Conservation (phyloP, 768 basidiomycete genomes). For the Termitomyces sp. region DNA sequence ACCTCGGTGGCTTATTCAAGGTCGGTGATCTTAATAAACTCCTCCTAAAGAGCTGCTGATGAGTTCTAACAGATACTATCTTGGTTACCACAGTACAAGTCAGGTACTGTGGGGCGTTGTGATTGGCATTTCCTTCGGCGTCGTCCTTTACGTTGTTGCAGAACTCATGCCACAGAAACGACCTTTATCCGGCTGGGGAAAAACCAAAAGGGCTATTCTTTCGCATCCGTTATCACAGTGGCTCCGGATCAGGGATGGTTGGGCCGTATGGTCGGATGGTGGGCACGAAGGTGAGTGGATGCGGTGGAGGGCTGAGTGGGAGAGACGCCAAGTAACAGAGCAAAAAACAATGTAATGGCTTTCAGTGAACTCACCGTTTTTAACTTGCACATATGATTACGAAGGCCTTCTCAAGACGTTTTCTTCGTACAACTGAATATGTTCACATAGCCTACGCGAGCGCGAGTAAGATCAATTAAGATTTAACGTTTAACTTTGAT, state of each 20-base stretch:
- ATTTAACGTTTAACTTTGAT: too few species aligned
- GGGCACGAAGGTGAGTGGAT: conserved; percentile 71
- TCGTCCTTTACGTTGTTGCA: conserved; percentile 47
- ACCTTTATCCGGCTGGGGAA: conserved; percentile 54
- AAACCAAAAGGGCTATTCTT: conserved; percentile 45
- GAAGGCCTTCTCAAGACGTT: background rate
- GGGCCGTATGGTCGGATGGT: conserved; percentile 79
- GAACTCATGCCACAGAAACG: conserved; percentile 54
- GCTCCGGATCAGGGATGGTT: conserved; percentile 76
- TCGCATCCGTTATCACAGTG: conserved; percentile 55
- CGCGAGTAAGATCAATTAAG: too few species aligned
- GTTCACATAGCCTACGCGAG: too few species aligned
- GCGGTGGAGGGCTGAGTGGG: conserved; percentile 61
- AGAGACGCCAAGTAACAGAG: conserved; percentile 24
- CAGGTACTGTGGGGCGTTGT: conserved; percentile 76
- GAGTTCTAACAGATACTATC: conserved; percentile 48
- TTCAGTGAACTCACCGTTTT: background rate
- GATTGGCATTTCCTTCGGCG: conserved; percentile 58
- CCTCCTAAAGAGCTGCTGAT: background rate
- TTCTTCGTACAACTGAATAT: too few species aligned
- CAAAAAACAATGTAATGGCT: conserved; percentile 19
- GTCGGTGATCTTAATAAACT: conserved; percentile 30
- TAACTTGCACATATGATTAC: background rate
- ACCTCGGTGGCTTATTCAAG: conserved; percentile 74
- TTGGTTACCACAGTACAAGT: conserved; percentile 69